phyloP scores from a whole-genome alignment of 139 green algal species.

The Chlorella sorokiniana region DNA sequence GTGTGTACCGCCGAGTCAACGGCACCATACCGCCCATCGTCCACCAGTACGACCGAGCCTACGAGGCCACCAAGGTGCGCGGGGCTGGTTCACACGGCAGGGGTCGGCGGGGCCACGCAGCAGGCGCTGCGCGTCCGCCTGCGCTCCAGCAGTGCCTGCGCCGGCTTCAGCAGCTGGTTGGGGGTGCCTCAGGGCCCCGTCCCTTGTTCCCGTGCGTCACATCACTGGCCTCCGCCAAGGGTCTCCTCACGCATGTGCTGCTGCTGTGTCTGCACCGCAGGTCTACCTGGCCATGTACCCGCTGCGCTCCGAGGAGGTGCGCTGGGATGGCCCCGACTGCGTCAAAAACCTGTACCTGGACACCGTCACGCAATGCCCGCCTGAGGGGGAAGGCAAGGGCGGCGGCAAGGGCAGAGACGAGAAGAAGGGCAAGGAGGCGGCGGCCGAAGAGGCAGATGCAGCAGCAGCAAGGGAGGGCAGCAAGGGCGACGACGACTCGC shows the following conservation, averaged over 20 bases:
- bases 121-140: too few species aligned
- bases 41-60: conserved; percentile 16
- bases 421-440: neutral
- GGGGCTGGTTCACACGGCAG: too few species aligned
- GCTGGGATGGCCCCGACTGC: conserved; percentile 21
- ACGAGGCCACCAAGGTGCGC: neutral
- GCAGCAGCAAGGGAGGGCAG: neutral
- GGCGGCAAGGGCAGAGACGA: neutral
- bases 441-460: neutral
- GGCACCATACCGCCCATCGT: conserved; percentile 13
- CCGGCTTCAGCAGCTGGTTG: neutral
- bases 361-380: conserved; percentile 2
- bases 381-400: neutral
- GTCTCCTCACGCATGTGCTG: neutral
- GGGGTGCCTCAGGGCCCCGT: too few species aligned
- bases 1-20: neutral
- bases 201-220: too few species aligned
- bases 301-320: neutral
- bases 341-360: conserved; percentile 21
- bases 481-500: neutral
- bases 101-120: too few species aligned
- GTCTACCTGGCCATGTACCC: conserved; percentile 24
- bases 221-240: neutral
- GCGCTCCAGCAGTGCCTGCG: too few species aligned
- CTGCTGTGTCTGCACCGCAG: neutral